phyloP scores from a whole-genome alignment of 2,329 filamentous ascomycete species.

The Akanthomyces uredinophilus region DNA sequence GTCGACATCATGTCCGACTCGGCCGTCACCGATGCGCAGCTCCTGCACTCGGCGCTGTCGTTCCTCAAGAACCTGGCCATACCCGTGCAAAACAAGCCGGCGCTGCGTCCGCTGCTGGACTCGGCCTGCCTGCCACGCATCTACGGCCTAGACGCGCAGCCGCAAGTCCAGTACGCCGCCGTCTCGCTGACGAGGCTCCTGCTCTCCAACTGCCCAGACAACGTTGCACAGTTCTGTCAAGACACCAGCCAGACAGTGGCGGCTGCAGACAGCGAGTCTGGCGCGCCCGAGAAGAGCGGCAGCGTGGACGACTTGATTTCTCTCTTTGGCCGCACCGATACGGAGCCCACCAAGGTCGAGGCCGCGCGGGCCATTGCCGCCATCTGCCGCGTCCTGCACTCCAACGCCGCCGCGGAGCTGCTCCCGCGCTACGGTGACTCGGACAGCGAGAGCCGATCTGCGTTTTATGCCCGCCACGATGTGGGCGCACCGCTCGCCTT shows the following conservation, averaged over 20 bases:
- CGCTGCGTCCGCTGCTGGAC: constrained; percentile 45
- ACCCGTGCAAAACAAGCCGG: constrained; percentile 47
- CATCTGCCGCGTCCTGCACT: constrained; percentile 52
- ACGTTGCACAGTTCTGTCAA: constrained; percentile 45
- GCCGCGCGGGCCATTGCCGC: constrained; percentile 49
- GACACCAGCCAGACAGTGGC: not conserved
- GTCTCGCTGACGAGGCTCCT: constrained; percentile 54
- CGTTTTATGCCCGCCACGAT: constrained; percentile 44
- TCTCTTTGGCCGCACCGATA: constrained; percentile 34
- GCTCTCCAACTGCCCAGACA: constrained; percentile 46
- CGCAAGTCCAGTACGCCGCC: constrained; percentile 56
- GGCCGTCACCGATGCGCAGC: constrained; percentile 40
- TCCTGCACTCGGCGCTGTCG: constrained; percentile 52
- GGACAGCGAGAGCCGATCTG: constrained; percentile 22
- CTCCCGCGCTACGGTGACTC: constrained; percentile 22
- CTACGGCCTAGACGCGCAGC: constrained; percentile 45
- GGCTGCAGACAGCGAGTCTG: not conserved
- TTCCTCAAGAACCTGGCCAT: constrained; percentile 63
- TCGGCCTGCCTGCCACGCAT: constrained; percentile 45
- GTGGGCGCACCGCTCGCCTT: constrained; percentile 42
- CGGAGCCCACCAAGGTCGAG: constrained; percentile 53
- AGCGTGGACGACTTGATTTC: constrained; percentile 33
- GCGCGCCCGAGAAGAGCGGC: constrained; percentile 22
- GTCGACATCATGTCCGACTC: constrained; percentile 39
- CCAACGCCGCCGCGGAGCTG: constrained; percentile 27